These are phyloP conservation scores for Epichloe coenophiala DNA, from an alignment of 2,329 filamentous ascomycete genomes.

Conservation along the genomic window DNA sequence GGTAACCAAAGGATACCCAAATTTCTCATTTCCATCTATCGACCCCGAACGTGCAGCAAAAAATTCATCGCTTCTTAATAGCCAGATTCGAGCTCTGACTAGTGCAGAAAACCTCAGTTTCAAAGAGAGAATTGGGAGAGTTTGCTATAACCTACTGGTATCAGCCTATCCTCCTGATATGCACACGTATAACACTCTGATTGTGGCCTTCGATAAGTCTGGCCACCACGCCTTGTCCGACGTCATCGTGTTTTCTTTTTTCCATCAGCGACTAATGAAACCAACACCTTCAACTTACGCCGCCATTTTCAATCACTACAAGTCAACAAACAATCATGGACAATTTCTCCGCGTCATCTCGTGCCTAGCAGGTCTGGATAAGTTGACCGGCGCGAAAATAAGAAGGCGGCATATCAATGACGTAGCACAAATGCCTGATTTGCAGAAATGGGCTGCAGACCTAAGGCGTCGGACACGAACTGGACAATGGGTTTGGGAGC, in stretches of 20 bases:
- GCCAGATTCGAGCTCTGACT: slow-evolving; percentile 16
- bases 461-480: slow-evolving; percentile 12
- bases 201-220: slow-evolving; percentile 47
- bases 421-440: slow-evolving; percentile 12
- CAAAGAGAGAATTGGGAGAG: slow-evolving; percentile 23
- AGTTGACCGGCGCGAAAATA: slow-evolving; percentile 24
- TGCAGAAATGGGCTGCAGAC: slow-evolving; percentile 18
- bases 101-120: slow-evolving; percentile 11
- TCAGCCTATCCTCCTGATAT: slow-evolving; percentile 49
- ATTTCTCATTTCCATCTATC: slow-evolving; percentile 17
- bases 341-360: slow-evolving; percentile 31
- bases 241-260: slow-evolving; percentile 37
- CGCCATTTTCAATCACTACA: slow-evolving; percentile 38
- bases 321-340: slow-evolving; percentile 24
- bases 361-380: slow-evolving; percentile 31
- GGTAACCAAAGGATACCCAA: slow-evolving; percentile 4
- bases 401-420: slow-evolving; percentile 21
- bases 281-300: slow-evolving; percentile 36
- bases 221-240: slow-evolving; percentile 37
- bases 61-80: slow-evolving; percentile 17
- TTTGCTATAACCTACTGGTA: slow-evolving; percentile 54
- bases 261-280: slow-evolving; percentile 27
- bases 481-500: slow-evolving; percentile 26
- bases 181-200: slow-evolving; percentile 57
- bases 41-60: slow-evolving; percentile 13